Conservation (phyloP, 768 basidiomycete species). For the Lentinula aciculospora region DNA sequence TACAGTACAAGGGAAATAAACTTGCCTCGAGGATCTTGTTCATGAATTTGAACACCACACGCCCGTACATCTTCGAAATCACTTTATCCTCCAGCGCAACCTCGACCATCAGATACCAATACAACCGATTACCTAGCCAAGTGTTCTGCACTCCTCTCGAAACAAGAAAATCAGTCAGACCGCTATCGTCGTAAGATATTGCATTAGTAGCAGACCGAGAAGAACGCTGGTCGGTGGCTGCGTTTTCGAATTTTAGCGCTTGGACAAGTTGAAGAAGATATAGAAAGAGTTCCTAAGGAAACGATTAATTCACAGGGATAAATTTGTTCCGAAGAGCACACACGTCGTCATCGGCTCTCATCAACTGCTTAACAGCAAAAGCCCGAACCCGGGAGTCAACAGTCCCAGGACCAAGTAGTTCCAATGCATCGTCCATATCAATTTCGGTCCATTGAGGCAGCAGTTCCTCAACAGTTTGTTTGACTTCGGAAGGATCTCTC, state of each 20-base stretch:
- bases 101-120: constrained; percentile 99
- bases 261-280: constrained; percentile 97
- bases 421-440: constrained; percentile 94
- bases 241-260: constrained; percentile 93
- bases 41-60: constrained; percentile 88
- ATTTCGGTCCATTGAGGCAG: constrained; percentile 96
- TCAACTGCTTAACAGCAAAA: constrained; percentile 90
- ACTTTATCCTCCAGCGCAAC: constrained; percentile 81
- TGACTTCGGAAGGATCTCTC: constrained; percentile 94
- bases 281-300: constrained; percentile 72
- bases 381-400: constrained; percentile 89
- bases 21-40: constrained; percentile 79
- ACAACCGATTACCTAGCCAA: constrained; percentile 84
- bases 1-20: not conserved
- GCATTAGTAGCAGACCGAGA: constrained; percentile 69
- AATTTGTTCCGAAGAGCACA: constrained; percentile 14
- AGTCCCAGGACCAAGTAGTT: constrained; percentile 85
- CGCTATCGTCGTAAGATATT: constrained; percentile 86
- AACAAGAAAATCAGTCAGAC: constrained; percentile 90
- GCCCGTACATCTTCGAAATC: constrained; percentile 90
- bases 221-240: constrained; percentile 69
- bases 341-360: constrained; percentile 92
- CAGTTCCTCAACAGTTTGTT: constrained; percentile 95
- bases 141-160: constrained; percentile 75
- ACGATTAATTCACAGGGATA: constrained; percentile 5